phyloP scores from a whole-genome alignment of 108 stramenopile genomes.

The Cyclostephanos tholiformis region DNA sequence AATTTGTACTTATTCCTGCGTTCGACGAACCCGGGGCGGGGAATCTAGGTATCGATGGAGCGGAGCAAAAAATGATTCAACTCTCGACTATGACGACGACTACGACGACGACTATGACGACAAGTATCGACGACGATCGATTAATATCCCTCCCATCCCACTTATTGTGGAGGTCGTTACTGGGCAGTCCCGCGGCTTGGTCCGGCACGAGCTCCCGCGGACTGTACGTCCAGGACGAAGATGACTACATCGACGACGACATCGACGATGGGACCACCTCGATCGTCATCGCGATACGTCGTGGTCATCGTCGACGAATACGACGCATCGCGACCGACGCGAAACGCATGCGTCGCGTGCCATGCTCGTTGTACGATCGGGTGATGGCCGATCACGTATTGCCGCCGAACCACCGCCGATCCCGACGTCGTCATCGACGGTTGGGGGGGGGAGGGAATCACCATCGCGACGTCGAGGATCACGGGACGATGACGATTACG shows the following conservation, averaged over 20 bases:
- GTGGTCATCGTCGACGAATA: neutral
- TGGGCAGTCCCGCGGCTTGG: constrained; percentile 34
- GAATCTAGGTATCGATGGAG: no score
- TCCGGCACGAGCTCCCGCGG: constrained; percentile 41
- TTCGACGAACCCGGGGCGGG: no score
- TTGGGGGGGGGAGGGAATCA: no score
- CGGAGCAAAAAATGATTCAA: no score
- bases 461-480: neutral
- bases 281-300: neutral
- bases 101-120: neutral
- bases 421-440: neutral
- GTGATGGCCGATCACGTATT: neutral
- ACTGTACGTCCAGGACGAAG: no score
- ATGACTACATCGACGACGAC: no score
- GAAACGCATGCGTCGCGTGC: constrained; percentile 38
- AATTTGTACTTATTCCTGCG: no score
- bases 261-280: neutral
- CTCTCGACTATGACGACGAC: neutral
- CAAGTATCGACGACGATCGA: constrained; percentile 6
- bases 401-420: neutral
- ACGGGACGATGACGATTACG: constrained; percentile 3
- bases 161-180: constrained; percentile 35
- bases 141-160: constrained; percentile 27
- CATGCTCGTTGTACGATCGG: constrained; percentile 27
- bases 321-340: constrained; percentile 21